phyloP scores from a whole-genome alignment of 2,329 filamentous ascomycete genomes.

The Scopulariopsis brevicaulis region DNA sequence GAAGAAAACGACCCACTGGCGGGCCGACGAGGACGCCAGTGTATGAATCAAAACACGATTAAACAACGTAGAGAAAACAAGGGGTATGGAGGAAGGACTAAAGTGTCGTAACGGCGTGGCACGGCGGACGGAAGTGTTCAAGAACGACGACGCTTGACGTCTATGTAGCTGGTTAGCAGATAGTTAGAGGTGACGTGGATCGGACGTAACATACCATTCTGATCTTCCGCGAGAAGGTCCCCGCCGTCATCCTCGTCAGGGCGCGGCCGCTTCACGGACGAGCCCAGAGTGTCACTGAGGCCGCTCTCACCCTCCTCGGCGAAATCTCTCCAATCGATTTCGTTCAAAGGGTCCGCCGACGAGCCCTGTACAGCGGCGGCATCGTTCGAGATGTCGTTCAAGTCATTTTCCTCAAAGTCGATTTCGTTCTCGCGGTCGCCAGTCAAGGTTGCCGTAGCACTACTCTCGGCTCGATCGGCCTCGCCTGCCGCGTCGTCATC shows the following conservation, averaged over 20 bases:
- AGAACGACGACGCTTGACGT: constrained; percentile 15
- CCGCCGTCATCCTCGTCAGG: constrained; percentile 11
- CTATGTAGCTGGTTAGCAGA: constrained; percentile 9
- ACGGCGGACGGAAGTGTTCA: constrained; percentile 1
- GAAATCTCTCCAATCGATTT: constrained; percentile 16
- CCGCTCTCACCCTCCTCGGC: constrained; percentile 6
- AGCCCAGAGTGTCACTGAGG: neutral
- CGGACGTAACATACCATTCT: constrained; percentile 10
- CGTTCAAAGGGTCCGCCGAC: constrained; percentile 6
- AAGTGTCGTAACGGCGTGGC: neutral
- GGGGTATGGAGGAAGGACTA: neutral
- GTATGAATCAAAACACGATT: neutral
- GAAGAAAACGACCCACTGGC: neutral
- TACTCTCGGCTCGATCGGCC: constrained; percentile 5
- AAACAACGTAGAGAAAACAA: neutral
- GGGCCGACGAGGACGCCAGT: neutral
- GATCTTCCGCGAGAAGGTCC: constrained; percentile 9
- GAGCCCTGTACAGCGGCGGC: neutral
- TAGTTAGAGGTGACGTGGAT: neutral
- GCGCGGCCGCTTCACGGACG: constrained; percentile 11
- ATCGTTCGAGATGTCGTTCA: neutral
- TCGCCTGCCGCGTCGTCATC: neutral
- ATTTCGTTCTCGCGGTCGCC: constrained; percentile 6
- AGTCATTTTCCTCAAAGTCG: constrained; percentile 4
- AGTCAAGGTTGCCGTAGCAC: constrained; percentile 5